Evolutionary conservation across 768 basidiomycete species (phyloP).

Genomic region (Calvatia gigantea): DNA sequence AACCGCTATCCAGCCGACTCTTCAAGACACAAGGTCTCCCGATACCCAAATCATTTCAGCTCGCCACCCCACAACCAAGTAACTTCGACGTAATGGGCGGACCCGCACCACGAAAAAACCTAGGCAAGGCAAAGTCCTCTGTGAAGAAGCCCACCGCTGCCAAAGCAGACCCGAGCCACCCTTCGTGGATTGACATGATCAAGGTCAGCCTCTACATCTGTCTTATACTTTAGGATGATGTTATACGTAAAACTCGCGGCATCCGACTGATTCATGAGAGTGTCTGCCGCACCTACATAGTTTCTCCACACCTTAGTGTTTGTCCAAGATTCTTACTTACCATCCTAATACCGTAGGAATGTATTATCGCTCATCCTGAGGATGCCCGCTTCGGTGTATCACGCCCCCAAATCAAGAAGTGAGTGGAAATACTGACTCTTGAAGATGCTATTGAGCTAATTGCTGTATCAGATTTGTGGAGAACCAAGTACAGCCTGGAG

Average conservation of each 20-base stretch:
- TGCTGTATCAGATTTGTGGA: conserved; percentile 66
- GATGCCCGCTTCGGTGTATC: conserved; percentile 84
- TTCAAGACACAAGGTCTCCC: not conserved
- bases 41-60: not conserved
- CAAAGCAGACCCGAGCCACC: conserved; percentile 48
- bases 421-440: conserved; percentile 17
- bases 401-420: conserved; percentile 93
- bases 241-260: not conserved
- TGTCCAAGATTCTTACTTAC: conserved; percentile 12
- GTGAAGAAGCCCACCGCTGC: conserved; percentile 43
- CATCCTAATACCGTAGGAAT: conserved; percentile 55
- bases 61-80: conserved; percentile 13
- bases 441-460: conserved; percentile 16
- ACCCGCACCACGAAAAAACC: conserved; percentile 29
- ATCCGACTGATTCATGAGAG: not conserved
- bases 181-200: conserved; percentile 75
- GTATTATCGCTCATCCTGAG: conserved; percentile 68
- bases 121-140: conserved; percentile 25
- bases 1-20: conserved; percentile 8
- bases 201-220: conserved; percentile 46
- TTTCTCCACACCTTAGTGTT: not conserved
- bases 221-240: not conserved
- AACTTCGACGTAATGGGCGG: conserved; percentile 25
- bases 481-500: conserved; percentile 73
- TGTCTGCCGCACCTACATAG: not conserved